Evolutionary conservation across 345 rosid species (phyloP), one percentile per base, ranked within the genome.

Genomic region (Arabis alpina): DNA sequence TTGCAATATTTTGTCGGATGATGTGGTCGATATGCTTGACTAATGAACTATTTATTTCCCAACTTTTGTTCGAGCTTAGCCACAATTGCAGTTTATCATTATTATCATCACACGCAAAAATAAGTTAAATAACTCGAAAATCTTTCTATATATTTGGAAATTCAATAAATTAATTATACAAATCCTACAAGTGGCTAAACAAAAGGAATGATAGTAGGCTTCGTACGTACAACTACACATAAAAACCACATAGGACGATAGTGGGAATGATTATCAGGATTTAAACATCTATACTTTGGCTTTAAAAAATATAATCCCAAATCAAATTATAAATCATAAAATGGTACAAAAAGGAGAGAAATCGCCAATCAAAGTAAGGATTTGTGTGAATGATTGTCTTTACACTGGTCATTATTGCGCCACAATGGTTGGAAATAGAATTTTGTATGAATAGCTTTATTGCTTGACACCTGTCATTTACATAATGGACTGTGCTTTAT

Each of bases 321-420:
- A 77, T 79, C 77, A 76, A 59, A 54, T 28, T 65, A 56, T 56
- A 56, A 51, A 72, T 54, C 30, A 55, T 54, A 47, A 64, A 53
- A 44, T 10, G 41, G 40, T 45, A 45, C 43, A 45, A 54, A 62
- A 66, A 59, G 49, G 32, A 43, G 15, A 52, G 10, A 59, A 52
- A 13, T 52, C 67, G 48, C 96, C 96, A 87, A 86, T 86, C 64
- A 72, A 54, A 28, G 54, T 40, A 70, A 50, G 57, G 62, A 64
- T 84, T 67, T 53, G 91, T 87, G 96, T 67, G 51, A 58, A 62
- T 76, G 75, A 61, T 70, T 70, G 82, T 72, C 83, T 84, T 84
- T 71, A 67, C 83, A 55, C 56, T 71, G 32, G 59, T 74, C 73
- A 65, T 76, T 70, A 74, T 76, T 67, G 73, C 61, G 60, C 77